Percentiles rank a stretch among this genome's conserved stretches.
Conservation (phyloP, 2,329 filamentous ascomycete species). For the Cytospora mali region DNA sequence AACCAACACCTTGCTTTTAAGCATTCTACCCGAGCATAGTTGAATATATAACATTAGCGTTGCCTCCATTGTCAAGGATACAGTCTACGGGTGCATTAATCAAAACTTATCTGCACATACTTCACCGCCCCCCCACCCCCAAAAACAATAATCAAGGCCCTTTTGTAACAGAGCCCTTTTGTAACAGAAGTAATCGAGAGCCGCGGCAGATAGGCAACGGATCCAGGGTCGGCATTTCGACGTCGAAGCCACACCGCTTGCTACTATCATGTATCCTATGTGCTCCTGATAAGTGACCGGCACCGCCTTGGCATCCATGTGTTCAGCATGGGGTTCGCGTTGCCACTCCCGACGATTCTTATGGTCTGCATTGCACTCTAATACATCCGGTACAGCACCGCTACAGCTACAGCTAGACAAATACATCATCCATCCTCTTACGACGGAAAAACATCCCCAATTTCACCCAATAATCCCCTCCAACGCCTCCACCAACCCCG, state of each 20-base stretch:
- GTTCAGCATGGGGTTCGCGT: not conserved
- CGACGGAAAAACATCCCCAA: not conserved
- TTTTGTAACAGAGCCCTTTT: not conserved
- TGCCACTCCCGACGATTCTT: not conserved
- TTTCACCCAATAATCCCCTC: slow-evolving; percentile 23
- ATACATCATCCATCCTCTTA: not conserved
- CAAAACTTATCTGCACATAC: no score
- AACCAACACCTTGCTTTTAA: no score
- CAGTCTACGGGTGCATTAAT: no score
- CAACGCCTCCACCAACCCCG: slow-evolving; percentile 72
- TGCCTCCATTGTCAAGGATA: no score
- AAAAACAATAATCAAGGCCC: not conserved
- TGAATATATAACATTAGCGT: no score
- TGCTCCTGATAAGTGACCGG: not conserved
- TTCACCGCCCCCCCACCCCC: slow-evolving; percentile 1
- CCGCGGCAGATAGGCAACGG: slow-evolving; percentile 3
- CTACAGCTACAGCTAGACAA: not conserved
- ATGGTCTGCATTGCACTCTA: no score
- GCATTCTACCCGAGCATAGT: no score
- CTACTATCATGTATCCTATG: not conserved
- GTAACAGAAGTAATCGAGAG: not conserved
- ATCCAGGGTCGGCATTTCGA: not conserved
- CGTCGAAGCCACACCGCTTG: not conserved
- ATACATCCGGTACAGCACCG: no score
- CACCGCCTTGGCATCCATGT: not conserved